phyloP scores from a whole-genome alignment of 306 rosid species.

The Hippophae gyantsensis region DNA sequence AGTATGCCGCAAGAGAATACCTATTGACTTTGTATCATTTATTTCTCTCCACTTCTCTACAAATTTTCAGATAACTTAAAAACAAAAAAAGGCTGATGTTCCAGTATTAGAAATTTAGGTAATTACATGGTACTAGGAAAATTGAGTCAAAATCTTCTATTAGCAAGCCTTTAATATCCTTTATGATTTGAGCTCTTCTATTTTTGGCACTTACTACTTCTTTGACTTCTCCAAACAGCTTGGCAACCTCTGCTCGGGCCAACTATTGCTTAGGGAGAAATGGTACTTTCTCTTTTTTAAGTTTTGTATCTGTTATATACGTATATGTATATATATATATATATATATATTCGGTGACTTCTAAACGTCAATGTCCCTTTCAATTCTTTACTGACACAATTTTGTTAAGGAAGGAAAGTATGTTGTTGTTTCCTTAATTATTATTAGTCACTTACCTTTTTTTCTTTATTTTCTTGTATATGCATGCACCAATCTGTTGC shows the following conservation, averaged over 20 bases:
- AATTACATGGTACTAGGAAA: too few species aligned
- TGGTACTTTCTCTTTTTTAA: conserved; percentile 19
- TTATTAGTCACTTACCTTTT: conserved; percentile 7
- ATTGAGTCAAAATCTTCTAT: too few species aligned
- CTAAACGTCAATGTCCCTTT: not conserved
- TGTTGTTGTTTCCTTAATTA: conserved; percentile 6
- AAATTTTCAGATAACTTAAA: too few species aligned
- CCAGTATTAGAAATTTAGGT: too few species aligned
- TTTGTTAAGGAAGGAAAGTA: not conserved
- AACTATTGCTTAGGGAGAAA: conserved; percentile 9
- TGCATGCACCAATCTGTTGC: conserved; percentile 14
- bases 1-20: too few species aligned
- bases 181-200: not conserved
- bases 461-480: not conserved
- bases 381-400: conserved; percentile 13
- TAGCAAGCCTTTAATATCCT: not conserved
- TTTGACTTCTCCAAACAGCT: conserved; percentile 20
- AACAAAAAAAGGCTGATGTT: too few species aligned
- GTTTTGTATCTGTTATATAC: not conserved
- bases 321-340: too few species aligned
- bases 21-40: too few species aligned
- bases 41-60: too few species aligned
- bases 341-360: not conserved
- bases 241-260: conserved; percentile 5
- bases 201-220: not conserved